Evolutionary conservation across 441 rosid genomes (phyloP), one percentile per base, ranked within the genome.

Genomic region (Pelargonium fulgidum): DNA sequence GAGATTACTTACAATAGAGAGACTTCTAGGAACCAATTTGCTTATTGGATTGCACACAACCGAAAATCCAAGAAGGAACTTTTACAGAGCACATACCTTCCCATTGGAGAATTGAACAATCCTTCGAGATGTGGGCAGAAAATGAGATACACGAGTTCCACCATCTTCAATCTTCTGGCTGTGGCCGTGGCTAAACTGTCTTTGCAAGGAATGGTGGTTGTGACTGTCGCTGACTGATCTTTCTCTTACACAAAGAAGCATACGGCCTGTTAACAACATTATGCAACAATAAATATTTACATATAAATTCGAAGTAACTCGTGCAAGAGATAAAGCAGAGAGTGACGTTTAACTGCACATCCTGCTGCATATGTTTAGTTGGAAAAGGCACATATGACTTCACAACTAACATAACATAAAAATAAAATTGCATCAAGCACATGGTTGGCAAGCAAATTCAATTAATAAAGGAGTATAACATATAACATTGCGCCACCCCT

Each of bases 21-120:
- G 36, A 59, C 12, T 11, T 59, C 64, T 17, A 11, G 33, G 36
- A 65, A 41, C 22, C 13, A 11, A 12, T 36, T 8, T 8, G 47
- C 48, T 65, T 9, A 4, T 7, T 41, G 52, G 19, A 65, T 42
- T 42, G 68, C 54, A 65, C 13, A 17, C 42, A 42, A n/a, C 24
- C 12, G 42, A 41, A 16, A 5, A 65, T 42, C 13, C 12, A 42
- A 9, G 13, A 62, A 19, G 50, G 39, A 54, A 14, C 24, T 44
- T 24, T 29, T 12, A 22, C 10, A 66, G 9, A 56, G 62, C 56
- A 16, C 58, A 67, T 36, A 91, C 98, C 94, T 88, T 84, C 73
- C 90, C 97, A 87, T 87, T 89, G 17, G 98, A 93, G 76, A 93
- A 93, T 65, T 93, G 98, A 71, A 93, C 96, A 69, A 93, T 93